Evolutionary conservation across 106 monocot species (phyloP).

Genomic region (Apostasia shenzhenica): DNA sequence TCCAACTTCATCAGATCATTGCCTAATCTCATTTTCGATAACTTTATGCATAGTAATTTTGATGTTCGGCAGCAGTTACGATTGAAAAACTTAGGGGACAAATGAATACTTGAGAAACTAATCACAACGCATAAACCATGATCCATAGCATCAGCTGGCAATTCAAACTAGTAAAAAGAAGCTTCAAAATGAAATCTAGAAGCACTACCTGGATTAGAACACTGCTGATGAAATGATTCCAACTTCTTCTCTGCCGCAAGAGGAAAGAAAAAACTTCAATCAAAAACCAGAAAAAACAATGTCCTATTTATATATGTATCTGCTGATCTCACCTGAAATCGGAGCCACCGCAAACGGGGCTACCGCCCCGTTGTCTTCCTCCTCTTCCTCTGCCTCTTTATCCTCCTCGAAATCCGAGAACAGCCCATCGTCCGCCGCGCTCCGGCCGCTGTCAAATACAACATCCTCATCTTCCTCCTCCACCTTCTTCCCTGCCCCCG

Average conservation of each 20-base stretch:
- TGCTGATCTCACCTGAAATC: slow-evolving; percentile 25
- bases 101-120: background rate
- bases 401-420: slow-evolving; percentile 51
- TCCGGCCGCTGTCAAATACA: slow-evolving; percentile 43
- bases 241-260: slow-evolving; percentile 38
- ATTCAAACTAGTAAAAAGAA: no score
- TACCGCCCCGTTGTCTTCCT: slow-evolving; percentile 18
- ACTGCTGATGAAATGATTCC: slow-evolving; percentile 17
- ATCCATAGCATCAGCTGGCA: background rate
- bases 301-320: background rate
- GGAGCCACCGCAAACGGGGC: slow-evolving; percentile 17
- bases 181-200: no score
- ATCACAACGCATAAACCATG: background rate
- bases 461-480: slow-evolving; percentile 6
- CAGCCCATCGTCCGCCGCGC: slow-evolving; percentile 37
- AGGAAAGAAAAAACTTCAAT: background rate
- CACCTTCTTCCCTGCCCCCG: background rate
- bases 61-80: no score
- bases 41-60: no score
- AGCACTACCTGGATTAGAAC: slow-evolving; percentile 27
- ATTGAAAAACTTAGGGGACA: background rate
- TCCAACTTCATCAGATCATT: background rate
- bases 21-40: background rate
- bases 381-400: slow-evolving; percentile 17
- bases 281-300: background rate